Percentiles rank a stretch among this genome's conserved stretches.
phyloP scores from a whole-genome alignment of 1,139 yeast species.

The Kodamaea alishanica region DNA sequence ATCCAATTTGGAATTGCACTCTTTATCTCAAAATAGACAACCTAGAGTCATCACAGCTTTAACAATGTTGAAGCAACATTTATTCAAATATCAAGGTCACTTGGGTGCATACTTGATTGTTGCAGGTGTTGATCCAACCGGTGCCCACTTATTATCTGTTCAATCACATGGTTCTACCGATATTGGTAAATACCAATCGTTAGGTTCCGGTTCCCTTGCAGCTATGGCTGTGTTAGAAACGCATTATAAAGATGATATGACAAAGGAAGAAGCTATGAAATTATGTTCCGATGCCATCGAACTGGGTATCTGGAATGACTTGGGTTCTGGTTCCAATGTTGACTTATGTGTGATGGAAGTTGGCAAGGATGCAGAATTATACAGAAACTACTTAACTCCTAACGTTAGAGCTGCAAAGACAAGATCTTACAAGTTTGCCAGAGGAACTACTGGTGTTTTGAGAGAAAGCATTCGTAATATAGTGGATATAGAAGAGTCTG shows the following conservation, averaged over 20 bases:
- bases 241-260: slow-evolving; percentile 73
- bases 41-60: slow-evolving; percentile 94
- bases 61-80: slow-evolving; percentile 90
- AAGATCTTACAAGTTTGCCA: slow-evolving; percentile 72
- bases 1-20: slow-evolving; percentile 85
- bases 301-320: slow-evolving; percentile 98
- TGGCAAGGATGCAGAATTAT: slow-evolving; percentile 79
- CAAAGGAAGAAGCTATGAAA: slow-evolving; percentile 82
- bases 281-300: slow-evolving; percentile 91
- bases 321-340: slow-evolving; percentile 97
- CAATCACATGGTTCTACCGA: slow-evolving; percentile 99
- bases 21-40: slow-evolving; percentile 74
- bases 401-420: slow-evolving; percentile 81
- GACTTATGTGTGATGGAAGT: slow-evolving; percentile 95
- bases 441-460: slow-evolving; percentile 89
- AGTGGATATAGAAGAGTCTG: slow-evolving; percentile 70
- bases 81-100: slow-evolving; percentile 95
- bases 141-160: slow-evolving; percentile 85
- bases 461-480: slow-evolving; percentile 60
- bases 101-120: slow-evolving; percentile 95
- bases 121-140: slow-evolving; percentile 96
- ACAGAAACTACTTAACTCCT: slow-evolving; percentile 87
- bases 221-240: slow-evolving; percentile 97
- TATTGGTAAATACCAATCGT: slow-evolving; percentile 84
- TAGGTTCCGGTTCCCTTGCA: slow-evolving; percentile 97